phyloP scores from a whole-genome alignment of 495 filamentous ascomycete species.

The Talaromyces nanjingensis region DNA sequence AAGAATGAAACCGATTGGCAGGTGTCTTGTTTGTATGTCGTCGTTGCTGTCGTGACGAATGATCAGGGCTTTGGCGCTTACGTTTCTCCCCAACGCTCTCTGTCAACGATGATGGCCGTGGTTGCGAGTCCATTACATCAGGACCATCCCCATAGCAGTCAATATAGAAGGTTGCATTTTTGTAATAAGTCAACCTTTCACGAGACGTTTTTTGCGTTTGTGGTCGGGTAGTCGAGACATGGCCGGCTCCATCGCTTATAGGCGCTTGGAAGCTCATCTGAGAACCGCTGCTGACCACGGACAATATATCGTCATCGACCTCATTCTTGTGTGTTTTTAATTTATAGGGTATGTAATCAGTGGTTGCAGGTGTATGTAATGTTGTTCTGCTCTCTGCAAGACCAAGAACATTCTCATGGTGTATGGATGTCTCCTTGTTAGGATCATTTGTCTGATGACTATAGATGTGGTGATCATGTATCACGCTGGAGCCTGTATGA shows the following conservation, averaged over 20 bases:
- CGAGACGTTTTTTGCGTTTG: conserved; percentile 33
- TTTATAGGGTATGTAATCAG: conserved; percentile 52
- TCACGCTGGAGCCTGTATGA: neutral
- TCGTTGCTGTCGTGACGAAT: neutral
- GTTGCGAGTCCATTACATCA: neutral
- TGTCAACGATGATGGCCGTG: neutral
- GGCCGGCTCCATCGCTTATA: neutral
- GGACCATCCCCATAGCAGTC: conserved; percentile 60
- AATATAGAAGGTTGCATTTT: conserved; percentile 64
- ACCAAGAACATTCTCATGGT: neutral
- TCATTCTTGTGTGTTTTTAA: conserved; percentile 10
- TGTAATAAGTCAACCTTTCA: conserved; percentile 78
- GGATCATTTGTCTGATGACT: neutral
- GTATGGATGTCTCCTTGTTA: neutral
- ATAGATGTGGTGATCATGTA: neutral
- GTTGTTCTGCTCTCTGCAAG: neutral
- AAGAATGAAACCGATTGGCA: conserved; percentile 18
- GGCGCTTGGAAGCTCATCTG: conserved; percentile 19
- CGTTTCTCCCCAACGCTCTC: neutral
- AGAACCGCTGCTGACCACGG: conserved; percentile 28
- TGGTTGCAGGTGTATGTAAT: conserved; percentile 10
- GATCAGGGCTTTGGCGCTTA: neutral
- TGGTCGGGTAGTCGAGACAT: neutral
- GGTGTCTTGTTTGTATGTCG: neutral
- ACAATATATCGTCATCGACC: conserved; percentile 9